Evolutionary conservation across 176 grass and related monocot species (phyloP).

Genomic region (bread wheat (Triticum aestivum)): DNA sequence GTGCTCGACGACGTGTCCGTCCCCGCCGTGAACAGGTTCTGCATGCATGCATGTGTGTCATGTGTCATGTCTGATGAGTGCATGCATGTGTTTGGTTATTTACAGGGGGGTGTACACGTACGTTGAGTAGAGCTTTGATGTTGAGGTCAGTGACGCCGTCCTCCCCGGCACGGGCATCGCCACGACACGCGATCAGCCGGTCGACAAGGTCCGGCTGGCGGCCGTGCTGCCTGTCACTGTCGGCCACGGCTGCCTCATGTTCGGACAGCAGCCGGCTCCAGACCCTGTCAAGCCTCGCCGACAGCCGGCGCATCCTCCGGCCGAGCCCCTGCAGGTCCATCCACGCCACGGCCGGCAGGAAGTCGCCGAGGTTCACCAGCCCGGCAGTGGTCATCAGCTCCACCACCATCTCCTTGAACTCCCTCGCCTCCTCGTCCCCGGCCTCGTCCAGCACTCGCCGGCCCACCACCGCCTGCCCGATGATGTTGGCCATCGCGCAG

Average conservation of each 20-base stretch:
- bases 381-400: background rate
- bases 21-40: slow-evolving; percentile 7
- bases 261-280: background rate
- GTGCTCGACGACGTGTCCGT: slow-evolving; percentile 9
- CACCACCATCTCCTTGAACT: slow-evolving; percentile 7
- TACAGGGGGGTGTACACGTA: background rate
- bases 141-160: background rate
- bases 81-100: background rate
- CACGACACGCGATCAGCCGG: background rate
- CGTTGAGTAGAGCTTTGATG: background rate
- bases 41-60: background rate
- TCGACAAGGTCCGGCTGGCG: background rate
- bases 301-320: background rate
- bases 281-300: background rate
- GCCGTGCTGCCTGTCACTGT: background rate
- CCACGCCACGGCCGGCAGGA: background rate
- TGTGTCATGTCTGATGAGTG: background rate
- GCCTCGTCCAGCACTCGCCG: background rate
- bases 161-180: background rate
- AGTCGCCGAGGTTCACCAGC: background rate
- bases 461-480: background rate
- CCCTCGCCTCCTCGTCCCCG: background rate
- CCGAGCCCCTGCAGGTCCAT: slow-evolving; percentile 8
- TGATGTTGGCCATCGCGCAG: background rate
- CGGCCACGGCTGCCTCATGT: background rate